Percentiles rank a stretch among this genome's conserved stretches.
phyloP scores from a whole-genome alignment of 1,284 basidiomycete genomes.

The Ustilago loliicola region DNA sequence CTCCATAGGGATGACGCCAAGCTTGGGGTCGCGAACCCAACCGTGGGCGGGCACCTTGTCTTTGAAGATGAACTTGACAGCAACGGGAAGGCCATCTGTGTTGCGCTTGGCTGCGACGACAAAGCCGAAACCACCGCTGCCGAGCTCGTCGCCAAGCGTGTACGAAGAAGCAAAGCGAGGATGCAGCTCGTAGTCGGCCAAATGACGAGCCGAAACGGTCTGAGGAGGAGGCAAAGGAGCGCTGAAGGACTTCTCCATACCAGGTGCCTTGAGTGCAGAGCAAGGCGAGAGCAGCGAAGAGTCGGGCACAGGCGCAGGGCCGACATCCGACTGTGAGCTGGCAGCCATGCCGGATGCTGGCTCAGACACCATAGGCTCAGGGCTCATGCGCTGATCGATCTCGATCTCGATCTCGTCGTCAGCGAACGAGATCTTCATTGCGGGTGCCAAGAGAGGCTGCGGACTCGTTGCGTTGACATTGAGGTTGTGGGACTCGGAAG shows the following conservation, averaged over 20 bases:
- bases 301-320: slow-evolving; percentile 18
- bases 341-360: background rate
- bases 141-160: slow-evolving; percentile 79
- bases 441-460: slow-evolving; percentile 49
- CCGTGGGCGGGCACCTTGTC: slow-evolving; percentile 83
- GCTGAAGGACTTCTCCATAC: slow-evolving; percentile 69
- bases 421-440: slow-evolving; percentile 54
- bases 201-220: slow-evolving; percentile 57
- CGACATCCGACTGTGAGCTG: slow-evolving; percentile 22
- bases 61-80: slow-evolving; percentile 93
- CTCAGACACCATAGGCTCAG: slow-evolving; percentile 33
- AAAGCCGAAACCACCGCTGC: slow-evolving; percentile 91
- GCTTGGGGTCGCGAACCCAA: slow-evolving; percentile 78
- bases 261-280: slow-evolving; percentile 38
- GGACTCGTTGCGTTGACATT: slow-evolving; percentile 18
- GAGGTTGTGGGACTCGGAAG: slow-evolving; percentile 18
- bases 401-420: slow-evolving; percentile 41
- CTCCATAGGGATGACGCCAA: slow-evolving; percentile 79
- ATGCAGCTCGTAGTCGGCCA: slow-evolving; percentile 75
- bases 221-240: slow-evolving; percentile 50
- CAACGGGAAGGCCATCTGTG: slow-evolving; percentile 78
- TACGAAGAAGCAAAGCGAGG: slow-evolving; percentile 79
- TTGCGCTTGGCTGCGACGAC: slow-evolving; percentile 73
- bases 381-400: slow-evolving; percentile 38
- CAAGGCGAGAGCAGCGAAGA: slow-evolving; percentile 41